Evolutionary conservation across 305 asterid genomes (phyloP).

Genomic region (Fraxinus platypoda): DNA sequence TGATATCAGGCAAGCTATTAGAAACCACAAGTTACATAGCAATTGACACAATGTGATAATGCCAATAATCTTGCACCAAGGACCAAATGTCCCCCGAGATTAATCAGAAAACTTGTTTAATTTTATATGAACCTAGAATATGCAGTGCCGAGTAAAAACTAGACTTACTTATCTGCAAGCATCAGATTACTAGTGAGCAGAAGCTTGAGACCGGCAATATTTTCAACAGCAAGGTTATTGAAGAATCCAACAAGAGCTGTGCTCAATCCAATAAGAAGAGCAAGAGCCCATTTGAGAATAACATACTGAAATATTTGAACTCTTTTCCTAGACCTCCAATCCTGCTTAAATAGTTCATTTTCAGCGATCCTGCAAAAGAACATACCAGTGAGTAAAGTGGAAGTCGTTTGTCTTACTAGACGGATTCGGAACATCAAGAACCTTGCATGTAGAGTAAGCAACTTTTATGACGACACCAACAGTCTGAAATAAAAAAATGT

Average conservation of each 20-base stretch:
- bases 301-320: slow-evolving; percentile 73
- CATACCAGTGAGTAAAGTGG: background rate
- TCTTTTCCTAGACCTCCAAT: slow-evolving; percentile 87
- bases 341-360: slow-evolving; percentile 87
- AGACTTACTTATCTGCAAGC: slow-evolving; percentile 58
- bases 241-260: slow-evolving; percentile 85
- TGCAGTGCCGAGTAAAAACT: background rate
- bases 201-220: slow-evolving; percentile 86
- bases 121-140: background rate
- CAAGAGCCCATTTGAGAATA: slow-evolving; percentile 85
- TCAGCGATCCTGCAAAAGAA: slow-evolving; percentile 67
- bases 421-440: background rate
- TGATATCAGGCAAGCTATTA: background rate
- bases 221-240: slow-evolving; percentile 83
- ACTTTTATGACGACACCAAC: background rate
- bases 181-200: slow-evolving; percentile 59
- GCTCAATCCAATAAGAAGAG: slow-evolving; percentile 74
- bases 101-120: background rate
- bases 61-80: background rate
- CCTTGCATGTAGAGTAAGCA: background rate
- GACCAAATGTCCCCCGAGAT: background rate
- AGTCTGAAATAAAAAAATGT: background rate
- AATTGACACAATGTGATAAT: background rate
- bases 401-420: background rate
- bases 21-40: background rate